phyloP scores from a whole-genome alignment of 768 basidiomycete species.

The Trametes villosa region DNA sequence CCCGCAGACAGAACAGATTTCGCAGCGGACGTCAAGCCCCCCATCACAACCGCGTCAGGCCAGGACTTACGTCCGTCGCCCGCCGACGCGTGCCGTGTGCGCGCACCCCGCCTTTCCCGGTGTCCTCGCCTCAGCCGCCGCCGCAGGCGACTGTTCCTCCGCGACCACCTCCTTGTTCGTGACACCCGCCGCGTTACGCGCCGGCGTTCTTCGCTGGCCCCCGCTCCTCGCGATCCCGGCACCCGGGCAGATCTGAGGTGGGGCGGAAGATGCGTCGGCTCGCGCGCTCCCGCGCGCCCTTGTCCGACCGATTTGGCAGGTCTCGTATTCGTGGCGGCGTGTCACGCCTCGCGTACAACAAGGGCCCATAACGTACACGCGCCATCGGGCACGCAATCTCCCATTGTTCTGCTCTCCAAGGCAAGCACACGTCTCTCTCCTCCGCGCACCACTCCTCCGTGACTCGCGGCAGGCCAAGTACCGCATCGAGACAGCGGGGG shows the following conservation, averaged over 20 bases:
- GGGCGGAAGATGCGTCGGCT: background rate
- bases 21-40: too few relatives aligned
- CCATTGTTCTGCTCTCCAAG: slow-evolving; percentile 16
- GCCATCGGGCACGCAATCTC: slow-evolving; percentile 12
- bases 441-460: background rate
- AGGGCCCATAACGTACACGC: slow-evolving; percentile 11
- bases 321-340: slow-evolving; percentile 2
- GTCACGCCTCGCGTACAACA: slow-evolving; percentile 11
- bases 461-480: background rate
- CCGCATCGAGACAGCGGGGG: background rate
- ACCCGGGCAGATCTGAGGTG: background rate
- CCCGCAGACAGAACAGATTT: too few relatives aligned
- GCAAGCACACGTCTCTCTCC: background rate
- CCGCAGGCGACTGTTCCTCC: background rate
- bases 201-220: background rate
- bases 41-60: too few relatives aligned
- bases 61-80: too few relatives aligned
- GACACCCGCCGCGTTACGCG: slow-evolving; percentile 1
- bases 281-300: background rate
- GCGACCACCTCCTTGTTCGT: too few relatives aligned
- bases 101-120: slow-evolving; percentile 17
- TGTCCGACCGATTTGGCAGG: slow-evolving; percentile 16
- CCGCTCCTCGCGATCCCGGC: background rate
- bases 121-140: slow-evolving; percentile 5
- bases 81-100: too few relatives aligned